A percentile compares a stretch with the other conserved stretches of the same genome.
Conservation (phyloP, 2,329 filamentous ascomycete species). For the Sporothrix euskadiensis region DNA sequence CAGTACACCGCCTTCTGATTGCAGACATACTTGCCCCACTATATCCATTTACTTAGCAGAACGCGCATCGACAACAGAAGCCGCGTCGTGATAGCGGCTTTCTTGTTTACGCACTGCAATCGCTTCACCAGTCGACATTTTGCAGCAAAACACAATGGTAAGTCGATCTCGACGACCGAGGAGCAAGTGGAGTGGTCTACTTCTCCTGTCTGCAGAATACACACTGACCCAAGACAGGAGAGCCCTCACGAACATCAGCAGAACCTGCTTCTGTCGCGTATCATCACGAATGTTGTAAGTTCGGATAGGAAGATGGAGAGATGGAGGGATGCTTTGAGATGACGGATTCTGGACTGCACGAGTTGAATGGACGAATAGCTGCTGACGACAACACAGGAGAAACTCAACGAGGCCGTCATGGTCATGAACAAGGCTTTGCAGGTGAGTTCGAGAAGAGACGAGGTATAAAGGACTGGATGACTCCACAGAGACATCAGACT, state of each 20-base stretch:
- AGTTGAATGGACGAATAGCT: background rate
- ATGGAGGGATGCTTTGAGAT: background rate
- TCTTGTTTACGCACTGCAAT: background rate
- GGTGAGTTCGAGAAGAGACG: conserved; percentile 47
- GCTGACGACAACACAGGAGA: conserved; percentile 64
- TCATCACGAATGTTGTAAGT: conserved; percentile 95
- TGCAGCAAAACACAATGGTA: conserved; percentile 18
- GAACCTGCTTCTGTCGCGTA: conserved; percentile 85
- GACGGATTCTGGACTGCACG: background rate
- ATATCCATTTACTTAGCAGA: background rate
- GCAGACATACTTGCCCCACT: background rate
- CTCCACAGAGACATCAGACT: background rate
- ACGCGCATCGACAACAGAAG: conserved; percentile 17
- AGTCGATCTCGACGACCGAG: background rate
- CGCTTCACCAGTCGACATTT: background rate
- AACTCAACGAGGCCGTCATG: conserved; percentile 91
- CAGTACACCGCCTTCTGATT: conserved; percentile 11
- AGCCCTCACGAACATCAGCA: conserved; percentile 98
- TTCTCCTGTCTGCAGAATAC: background rate
- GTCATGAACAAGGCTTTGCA: conserved; percentile 91
- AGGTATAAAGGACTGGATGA: background rate
- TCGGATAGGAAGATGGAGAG: background rate
- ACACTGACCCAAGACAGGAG: conserved; percentile 57
- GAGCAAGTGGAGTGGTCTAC: too few species aligned
- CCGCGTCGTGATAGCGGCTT: background rate